phyloP scores from a whole-genome alignment of 495 filamentous ascomycete species.

The Tuber umbilicatum region DNA sequence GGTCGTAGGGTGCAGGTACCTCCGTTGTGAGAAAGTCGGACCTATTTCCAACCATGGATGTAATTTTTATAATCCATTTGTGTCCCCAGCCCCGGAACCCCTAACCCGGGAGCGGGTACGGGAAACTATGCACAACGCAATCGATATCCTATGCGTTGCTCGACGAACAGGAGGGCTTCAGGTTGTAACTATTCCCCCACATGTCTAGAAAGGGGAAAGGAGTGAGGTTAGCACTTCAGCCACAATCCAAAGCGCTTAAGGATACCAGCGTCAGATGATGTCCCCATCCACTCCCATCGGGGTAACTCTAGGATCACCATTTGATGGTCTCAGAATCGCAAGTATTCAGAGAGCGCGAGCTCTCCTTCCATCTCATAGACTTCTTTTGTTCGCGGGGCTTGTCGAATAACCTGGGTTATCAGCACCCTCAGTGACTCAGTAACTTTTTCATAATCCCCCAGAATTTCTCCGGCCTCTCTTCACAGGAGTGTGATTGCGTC shows the following conservation, averaged over 20 bases:
- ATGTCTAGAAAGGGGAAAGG: constrained; percentile 48
- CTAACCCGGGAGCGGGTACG: constrained; percentile 47
- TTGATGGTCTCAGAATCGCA: constrained; percentile 73
- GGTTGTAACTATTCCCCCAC: constrained; percentile 88
- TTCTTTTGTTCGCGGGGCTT: constrained; percentile 73
- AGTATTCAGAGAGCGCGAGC: constrained; percentile 70
- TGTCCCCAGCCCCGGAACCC: constrained; percentile 39
- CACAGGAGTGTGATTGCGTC: constrained; percentile 87
- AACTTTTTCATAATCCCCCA: constrained; percentile 85
- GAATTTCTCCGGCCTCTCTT: constrained; percentile 76
- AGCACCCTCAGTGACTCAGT: constrained; percentile 83
- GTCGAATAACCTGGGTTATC: constrained; percentile 81
- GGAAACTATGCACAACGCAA: constrained; percentile 88
- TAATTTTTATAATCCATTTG: constrained; percentile 41
- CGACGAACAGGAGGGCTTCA: constrained; percentile 89
- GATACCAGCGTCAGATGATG: constrained; percentile 58
- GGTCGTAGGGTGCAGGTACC: constrained; percentile 87
- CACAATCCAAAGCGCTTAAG: constrained; percentile 17
- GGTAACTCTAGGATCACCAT: constrained; percentile 87
- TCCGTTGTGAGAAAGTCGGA: constrained; percentile 84
- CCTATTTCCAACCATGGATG: constrained; percentile 60
- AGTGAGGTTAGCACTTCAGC: background rate
- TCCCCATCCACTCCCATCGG: constrained; percentile 91
- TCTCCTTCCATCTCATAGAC: constrained; percentile 85
- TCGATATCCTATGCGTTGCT: constrained; percentile 86